These are phyloP conservation scores for Corymbia citriodora DNA, from an alignment of 441 rosid species.

Conservation along the genomic window DNA sequence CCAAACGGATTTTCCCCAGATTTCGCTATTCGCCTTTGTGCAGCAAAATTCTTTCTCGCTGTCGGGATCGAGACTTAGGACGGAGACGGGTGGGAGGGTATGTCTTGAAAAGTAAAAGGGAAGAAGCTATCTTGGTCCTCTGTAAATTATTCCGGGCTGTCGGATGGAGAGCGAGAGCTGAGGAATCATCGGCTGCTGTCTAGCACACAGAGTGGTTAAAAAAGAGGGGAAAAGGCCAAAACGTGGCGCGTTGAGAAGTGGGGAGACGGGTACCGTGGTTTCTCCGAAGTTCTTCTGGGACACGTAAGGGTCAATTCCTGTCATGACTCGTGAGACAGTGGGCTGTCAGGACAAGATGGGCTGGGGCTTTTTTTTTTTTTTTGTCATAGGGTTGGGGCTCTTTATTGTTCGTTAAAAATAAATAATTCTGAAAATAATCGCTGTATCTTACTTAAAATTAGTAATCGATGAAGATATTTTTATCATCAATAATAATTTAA, in stretches of 20 bases:
- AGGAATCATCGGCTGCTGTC: background rate
- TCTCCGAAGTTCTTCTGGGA: background rate
- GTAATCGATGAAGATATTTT: rapidly evolving
- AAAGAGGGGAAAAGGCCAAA: background rate
- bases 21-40: background rate
- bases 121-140: background rate
- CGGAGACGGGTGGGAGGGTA: background rate
- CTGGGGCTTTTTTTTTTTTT: background rate
- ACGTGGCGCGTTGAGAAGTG: background rate
- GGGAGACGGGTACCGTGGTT: background rate
- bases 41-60: background rate
- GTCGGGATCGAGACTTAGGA: background rate
- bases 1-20: background rate
- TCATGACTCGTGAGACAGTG: background rate
- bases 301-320: background rate
- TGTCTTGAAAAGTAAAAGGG: background rate
- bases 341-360: background rate
- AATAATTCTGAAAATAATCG: background rate
- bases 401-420: background rate
- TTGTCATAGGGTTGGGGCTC: background rate
- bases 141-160: background rate
- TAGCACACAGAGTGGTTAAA: background rate
- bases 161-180: background rate
- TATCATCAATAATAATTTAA: background rate
- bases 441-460: background rate